phyloP scores from a whole-genome alignment of 768 basidiomycete species.

The Udeniomyces megalosporus region DNA sequence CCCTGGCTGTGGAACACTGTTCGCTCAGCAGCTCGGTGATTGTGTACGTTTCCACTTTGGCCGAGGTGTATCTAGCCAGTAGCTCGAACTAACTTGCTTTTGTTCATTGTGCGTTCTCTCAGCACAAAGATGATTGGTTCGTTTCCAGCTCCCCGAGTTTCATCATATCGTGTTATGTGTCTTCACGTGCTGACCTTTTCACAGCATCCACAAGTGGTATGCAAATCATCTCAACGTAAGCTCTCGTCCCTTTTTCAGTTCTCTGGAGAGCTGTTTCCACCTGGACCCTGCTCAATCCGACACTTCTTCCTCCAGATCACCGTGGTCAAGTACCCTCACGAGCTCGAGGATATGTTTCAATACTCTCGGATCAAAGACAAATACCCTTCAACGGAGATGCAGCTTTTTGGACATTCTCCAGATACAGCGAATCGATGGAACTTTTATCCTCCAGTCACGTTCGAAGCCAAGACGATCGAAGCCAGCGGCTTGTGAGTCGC shows the following conservation, averaged over 20 bases:
- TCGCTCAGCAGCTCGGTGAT: constrained; percentile 23
- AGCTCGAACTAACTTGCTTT: neutral
- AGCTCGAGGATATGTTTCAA: constrained; percentile 6
- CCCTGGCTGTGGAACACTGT: constrained; percentile 25
- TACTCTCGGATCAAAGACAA: neutral
- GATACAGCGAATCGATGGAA: constrained; percentile 14
- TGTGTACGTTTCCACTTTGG: neutral
- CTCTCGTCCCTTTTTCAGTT: neutral
- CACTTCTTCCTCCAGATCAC: constrained; percentile 2
- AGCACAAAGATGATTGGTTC: constrained; percentile 9
- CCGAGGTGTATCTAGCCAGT: neutral
- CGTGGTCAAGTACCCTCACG: constrained; percentile 12
- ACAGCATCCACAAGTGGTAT: constrained; percentile 10
- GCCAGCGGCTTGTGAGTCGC: constrained; percentile 8
- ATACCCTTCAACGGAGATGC: constrained; percentile 5
- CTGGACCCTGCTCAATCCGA: too few species aligned
- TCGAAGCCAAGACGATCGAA: constrained; percentile 6
- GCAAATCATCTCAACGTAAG: constrained; percentile 1
- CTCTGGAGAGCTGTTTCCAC: too few species aligned
- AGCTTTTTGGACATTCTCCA: constrained; percentile 10
- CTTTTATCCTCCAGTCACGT: neutral
- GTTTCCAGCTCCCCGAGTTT: neutral
- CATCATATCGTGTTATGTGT: neutral
- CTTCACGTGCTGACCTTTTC: neutral
- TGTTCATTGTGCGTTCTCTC: neutral